Conservation (phyloP, 768 basidiomycete species). For the Galerina marginata region DNA sequence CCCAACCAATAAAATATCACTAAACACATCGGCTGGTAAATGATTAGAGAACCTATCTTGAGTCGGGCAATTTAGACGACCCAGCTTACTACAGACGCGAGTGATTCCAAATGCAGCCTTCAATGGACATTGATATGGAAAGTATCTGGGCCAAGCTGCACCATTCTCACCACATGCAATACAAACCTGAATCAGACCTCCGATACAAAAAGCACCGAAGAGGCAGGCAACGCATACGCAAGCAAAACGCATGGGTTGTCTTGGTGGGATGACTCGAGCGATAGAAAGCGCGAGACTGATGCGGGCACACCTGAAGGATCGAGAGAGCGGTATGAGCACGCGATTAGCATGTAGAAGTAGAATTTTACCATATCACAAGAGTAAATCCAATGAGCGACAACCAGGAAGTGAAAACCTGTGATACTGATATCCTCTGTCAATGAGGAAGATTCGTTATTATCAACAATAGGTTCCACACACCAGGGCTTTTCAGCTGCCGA, state of each 20-base stretch:
- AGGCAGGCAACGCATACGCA: conserved; percentile 15
- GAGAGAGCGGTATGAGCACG: neutral
- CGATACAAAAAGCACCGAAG: conserved; percentile 8
- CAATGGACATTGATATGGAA: conserved; percentile 16
- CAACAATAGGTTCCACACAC: neutral
- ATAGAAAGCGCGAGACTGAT: conserved; percentile 22
- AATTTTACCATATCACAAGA: conserved; percentile 10
- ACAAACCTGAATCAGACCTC: neutral
- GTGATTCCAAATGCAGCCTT: conserved; percentile 1
- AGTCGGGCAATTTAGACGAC: neutral
- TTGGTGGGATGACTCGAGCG: conserved; percentile 13
- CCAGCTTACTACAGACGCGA: conserved; percentile 11
- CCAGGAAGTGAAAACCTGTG: conserved; percentile 9
- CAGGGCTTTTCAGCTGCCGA: neutral
- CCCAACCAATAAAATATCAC: conserved; percentile 19
- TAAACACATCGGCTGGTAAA: conserved; percentile 19
- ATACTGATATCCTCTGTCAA: neutral
- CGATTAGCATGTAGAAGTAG: neutral
- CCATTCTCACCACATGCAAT: conserved; percentile 1
- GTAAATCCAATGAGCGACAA: conserved; percentile 7
- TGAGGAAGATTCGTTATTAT: neutral
- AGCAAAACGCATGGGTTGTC: conserved; percentile 4
- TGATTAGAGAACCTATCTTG: neutral
- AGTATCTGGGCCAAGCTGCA: conserved; percentile 2
- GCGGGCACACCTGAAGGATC: conserved; percentile 11